Evolutionary conservation across 139 green algal species (phyloP).

Genomic region (Limnomonas spitsbergensis): DNA sequence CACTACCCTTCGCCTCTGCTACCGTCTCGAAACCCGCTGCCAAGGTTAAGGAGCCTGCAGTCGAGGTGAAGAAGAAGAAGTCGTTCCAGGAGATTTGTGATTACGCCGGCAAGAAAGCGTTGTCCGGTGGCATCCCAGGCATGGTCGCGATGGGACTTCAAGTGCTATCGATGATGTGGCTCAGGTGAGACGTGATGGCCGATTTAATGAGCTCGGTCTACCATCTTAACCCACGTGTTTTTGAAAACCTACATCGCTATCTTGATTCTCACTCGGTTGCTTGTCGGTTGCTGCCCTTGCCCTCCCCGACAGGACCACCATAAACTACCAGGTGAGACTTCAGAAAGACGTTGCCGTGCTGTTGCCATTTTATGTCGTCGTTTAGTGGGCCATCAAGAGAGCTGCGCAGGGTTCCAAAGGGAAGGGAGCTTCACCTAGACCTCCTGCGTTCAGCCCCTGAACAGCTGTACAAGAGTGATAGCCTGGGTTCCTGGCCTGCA

Average conservation of each 20-base stretch:
- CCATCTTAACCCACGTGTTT: too few species aligned
- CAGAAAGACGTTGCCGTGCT: not conserved
- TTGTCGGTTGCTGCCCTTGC: too few species aligned
- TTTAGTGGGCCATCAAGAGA: too few species aligned
- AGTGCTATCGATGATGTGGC: slow-evolving; percentile 80
- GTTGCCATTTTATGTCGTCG: not conserved
- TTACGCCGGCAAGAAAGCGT: slow-evolving; percentile 63
- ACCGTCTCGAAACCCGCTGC: slow-evolving; percentile 2
- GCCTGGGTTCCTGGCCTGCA: too few species aligned
- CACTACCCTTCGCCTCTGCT: slow-evolving; percentile 7
- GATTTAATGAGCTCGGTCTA: too few species aligned
- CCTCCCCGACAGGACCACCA: slow-evolving; percentile 59
- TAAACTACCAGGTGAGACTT: slow-evolving; percentile 74
- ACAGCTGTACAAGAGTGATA: too few species aligned
- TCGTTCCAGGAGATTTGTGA: slow-evolving; percentile 49
- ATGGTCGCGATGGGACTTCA: slow-evolving; percentile 77
- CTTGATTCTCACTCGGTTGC: too few species aligned
- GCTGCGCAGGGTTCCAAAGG: too few species aligned
- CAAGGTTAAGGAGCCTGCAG: too few species aligned
- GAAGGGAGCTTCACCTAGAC: too few species aligned
- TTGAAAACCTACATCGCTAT: too few species aligned
- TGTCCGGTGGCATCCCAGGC: slow-evolving; percentile 81
- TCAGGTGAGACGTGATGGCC: slow-evolving; percentile 44
- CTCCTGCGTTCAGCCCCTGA: too few species aligned
- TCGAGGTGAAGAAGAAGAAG: slow-evolving; percentile 41